A percentile compares a stretch with the other conserved stretches of the same genome.
Evolutionary conservation across 352 stramenopile genomes (phyloP).

Genomic region (Globisporangium apiculatum): DNA sequence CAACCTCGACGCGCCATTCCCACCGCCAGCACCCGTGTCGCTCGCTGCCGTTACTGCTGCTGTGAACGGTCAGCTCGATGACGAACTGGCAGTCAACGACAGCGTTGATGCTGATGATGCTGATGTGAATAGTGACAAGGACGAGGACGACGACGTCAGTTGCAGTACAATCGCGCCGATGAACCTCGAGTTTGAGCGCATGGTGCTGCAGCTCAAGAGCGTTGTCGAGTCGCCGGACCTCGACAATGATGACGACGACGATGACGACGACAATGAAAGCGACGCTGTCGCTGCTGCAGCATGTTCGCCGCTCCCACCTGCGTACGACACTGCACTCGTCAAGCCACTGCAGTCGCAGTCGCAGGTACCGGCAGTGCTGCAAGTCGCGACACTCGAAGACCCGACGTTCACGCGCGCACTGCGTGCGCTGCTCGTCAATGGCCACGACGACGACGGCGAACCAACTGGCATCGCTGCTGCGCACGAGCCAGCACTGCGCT

Average conservation of each 20-base stretch:
- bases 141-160: slow-evolving; percentile 5
- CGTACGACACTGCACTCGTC: slow-evolving; percentile 13
- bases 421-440: slow-evolving; percentile 12
- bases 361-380: slow-evolving; percentile 4
- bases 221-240: slow-evolving; percentile 29
- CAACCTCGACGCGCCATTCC: background rate
- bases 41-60: too few relatives aligned
- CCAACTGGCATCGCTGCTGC: background rate
- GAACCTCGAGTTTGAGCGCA: slow-evolving; percentile 68
- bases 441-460: background rate
- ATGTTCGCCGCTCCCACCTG: slow-evolving; percentile 17
- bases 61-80: too few relatives aligned
- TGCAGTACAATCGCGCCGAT: slow-evolving; percentile 7
- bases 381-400: slow-evolving; percentile 27
- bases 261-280: slow-evolving; percentile 27
- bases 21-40: slow-evolving; percentile 17
- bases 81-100: too few relatives aligned
- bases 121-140: background rate
- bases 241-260: slow-evolving; percentile 16
- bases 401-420: slow-evolving; percentile 33
- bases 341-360: background rate
- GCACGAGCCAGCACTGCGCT: slow-evolving; percentile 10
- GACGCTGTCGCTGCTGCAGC: slow-evolving; percentile 6
- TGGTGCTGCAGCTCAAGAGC: slow-evolving; percentile 68
- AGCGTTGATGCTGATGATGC: slow-evolving; percentile 1